Evolutionary conservation across 2,329 filamentous ascomycete species (phyloP).

Genomic region (Diaporthe sp.): DNA sequence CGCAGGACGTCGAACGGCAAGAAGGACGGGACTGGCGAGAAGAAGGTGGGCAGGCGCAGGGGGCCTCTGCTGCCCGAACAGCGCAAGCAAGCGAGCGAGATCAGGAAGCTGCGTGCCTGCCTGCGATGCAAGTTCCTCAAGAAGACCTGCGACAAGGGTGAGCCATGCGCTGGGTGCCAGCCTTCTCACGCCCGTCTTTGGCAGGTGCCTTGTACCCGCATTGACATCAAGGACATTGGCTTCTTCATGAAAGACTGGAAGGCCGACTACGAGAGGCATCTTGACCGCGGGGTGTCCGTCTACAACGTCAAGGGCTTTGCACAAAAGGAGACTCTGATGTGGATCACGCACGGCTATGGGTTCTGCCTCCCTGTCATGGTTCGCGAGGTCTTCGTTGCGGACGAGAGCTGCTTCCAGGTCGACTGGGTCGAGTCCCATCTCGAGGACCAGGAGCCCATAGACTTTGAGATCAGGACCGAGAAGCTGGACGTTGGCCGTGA

Average conservation of each 20-base stretch:
- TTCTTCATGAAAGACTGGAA: slow-evolving; percentile 99
- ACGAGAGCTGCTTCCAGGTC: slow-evolving; percentile 92
- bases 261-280: slow-evolving; percentile 93
- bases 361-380: slow-evolving; percentile 94
- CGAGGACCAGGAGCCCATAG: slow-evolving; percentile 75
- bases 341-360: slow-evolving; percentile 96
- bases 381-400: slow-evolving; percentile 90
- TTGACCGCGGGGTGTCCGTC: slow-evolving; percentile 87
- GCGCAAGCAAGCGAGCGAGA: slow-evolving; percentile 95
- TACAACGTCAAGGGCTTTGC: slow-evolving; percentile 93
- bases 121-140: slow-evolving; percentile 98
- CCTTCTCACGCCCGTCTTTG: slow-evolving; percentile 94
- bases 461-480: slow-evolving; percentile 89
- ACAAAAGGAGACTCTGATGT: slow-evolving; percentile 78
- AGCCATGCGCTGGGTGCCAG: slow-evolving; percentile 95
- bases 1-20: slow-evolving; percentile 82
- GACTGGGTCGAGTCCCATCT: slow-evolving; percentile 92
- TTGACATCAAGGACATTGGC: slow-evolving; percentile 98
- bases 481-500: slow-evolving; percentile 90
- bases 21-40: slow-evolving; percentile 83
- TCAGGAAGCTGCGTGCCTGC: slow-evolving; percentile 93
- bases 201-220: slow-evolving; percentile 97
- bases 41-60: slow-evolving; percentile 91
- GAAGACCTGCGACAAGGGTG: slow-evolving; percentile 98
- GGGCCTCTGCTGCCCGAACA: slow-evolving; percentile 93